Evolutionary conservation across 2,329 filamentous ascomycete species (phyloP).

Genomic region (Paecilomyces fulvus): DNA sequence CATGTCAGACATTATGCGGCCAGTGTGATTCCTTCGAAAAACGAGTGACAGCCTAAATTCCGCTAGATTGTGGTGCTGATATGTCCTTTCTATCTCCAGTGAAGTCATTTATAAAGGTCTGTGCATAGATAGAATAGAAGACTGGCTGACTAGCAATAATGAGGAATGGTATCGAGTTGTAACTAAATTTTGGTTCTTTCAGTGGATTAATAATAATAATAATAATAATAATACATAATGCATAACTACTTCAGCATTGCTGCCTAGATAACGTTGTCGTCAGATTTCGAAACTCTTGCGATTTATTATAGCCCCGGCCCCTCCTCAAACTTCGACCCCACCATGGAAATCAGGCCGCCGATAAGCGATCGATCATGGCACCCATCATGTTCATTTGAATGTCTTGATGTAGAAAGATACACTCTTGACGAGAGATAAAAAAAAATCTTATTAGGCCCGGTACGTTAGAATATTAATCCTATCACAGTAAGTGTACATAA

Average conservation of each 20-base stretch:
- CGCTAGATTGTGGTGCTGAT: background rate
- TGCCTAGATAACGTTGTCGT: background rate
- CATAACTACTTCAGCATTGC: background rate
- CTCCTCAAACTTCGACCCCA: background rate
- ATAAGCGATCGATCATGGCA: background rate
- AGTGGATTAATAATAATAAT: background rate
- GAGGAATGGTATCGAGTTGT: background rate
- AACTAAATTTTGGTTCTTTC: background rate
- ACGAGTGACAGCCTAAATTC: background rate
- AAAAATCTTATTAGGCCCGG: background rate
- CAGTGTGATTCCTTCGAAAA: background rate
- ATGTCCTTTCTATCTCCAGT: background rate
- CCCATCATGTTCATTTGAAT: background rate
- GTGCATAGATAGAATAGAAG: background rate
- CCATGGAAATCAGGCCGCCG: background rate
- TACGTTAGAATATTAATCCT: background rate
- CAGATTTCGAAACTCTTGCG: too few relatives aligned
- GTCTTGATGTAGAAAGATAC: background rate
- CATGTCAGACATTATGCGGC: background rate
- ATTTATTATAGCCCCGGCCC: background rate
- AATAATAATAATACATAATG: background rate
- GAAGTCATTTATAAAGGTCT: background rate
- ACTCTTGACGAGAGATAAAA: background rate
- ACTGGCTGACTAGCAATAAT: background rate
- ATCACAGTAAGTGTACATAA: background rate